Evolutionary conservation across 805 yeast species (phyloP), one percentile per base, ranked within the genome.

Genomic region (Hanseniaspora lachancei): DNA sequence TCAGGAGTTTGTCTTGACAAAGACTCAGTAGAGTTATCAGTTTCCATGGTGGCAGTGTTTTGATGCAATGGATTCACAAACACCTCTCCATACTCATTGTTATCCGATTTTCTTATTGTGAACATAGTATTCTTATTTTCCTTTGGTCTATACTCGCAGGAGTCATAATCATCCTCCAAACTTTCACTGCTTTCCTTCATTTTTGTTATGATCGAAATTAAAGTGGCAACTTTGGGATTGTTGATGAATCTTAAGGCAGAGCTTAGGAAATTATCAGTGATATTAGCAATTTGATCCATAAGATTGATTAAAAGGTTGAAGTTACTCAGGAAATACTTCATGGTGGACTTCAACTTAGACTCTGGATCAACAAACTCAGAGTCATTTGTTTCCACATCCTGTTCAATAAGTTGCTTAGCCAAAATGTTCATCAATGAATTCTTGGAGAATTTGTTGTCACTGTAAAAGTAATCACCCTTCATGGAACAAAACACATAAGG

Each of bases 211-310:
- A 40, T 27, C 6, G 23, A 71, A 55, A 81, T 69, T 42, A 81
- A 65, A 53, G 81, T 82, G 38, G 79, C 76, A 57, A 81, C 78
- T 61, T 83, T 77, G 62, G 82, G 85, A 58, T 81, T 81, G 60
- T 83, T 83, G 88, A 86, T 81, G 56, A 84, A 80, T 62, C 93
- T 74, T 0, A 91, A 82, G 16, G 87, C 84, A 63, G 84, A 84
- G 61, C 81, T 85, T 49, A 84, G 66, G 27, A 85, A 75, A 4
- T 81, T 77, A 57, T 83, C 88, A 57, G 88, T 74, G 63, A 84
- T 89, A 43, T 82, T 85, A 39, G 82, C 77, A 60, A 86, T 71
- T 59, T 78, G 84, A 44, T 75, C 74, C 8, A 82, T 77, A 15
- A 80, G 61, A 3, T 65, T 59, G 23, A 70, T 64, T 3, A 72